phyloP scores from a whole-genome alignment of 2,329 filamentous ascomycete genomes.

The Coleophoma crateriformis region DNA sequence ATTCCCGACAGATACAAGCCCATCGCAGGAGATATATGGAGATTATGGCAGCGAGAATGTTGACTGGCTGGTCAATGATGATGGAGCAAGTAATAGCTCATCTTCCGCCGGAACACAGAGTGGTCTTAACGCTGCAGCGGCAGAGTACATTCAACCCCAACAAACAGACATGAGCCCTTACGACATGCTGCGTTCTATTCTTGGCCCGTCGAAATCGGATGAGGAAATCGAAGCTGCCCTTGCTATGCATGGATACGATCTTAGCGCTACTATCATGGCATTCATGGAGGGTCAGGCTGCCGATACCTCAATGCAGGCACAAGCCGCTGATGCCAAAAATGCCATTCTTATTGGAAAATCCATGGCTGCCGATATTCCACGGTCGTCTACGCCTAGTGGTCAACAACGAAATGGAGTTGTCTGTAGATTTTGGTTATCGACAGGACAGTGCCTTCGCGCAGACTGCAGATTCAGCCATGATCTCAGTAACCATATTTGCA shows the following conservation, averaged over 20 bases:
- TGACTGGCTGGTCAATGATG: slow-evolving; percentile 90
- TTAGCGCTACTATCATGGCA: slow-evolving; percentile 84
- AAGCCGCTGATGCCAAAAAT: slow-evolving; percentile 52
- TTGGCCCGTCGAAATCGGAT: slow-evolving; percentile 82
- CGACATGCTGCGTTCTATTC: slow-evolving; percentile 92
- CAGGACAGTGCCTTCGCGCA: slow-evolving; percentile 89
- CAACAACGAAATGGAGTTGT: slow-evolving; percentile 81
- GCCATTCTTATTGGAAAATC: slow-evolving; percentile 83
- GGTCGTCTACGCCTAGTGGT: slow-evolving; percentile 71
- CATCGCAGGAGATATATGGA: slow-evolving; percentile 79
- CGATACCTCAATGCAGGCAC: slow-evolving; percentile 38
- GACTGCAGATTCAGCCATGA: slow-evolving; percentile 98
- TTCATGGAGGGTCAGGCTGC: slow-evolving; percentile 71
- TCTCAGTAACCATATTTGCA: slow-evolving; percentile 93
- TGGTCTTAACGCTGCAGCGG: slow-evolving; percentile 71
- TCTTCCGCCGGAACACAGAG: slow-evolving; percentile 65
- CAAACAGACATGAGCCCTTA: slow-evolving; percentile 94
- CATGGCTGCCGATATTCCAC: slow-evolving; percentile 65
- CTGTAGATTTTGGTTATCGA: slow-evolving; percentile 95
- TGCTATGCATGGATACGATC: slow-evolving; percentile 83
- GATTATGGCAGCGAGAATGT: slow-evolving; percentile 92
- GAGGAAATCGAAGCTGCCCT: slow-evolving; percentile 93
- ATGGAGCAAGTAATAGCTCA: slow-evolving; percentile 73
- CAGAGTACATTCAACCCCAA: slow-evolving; percentile 66
- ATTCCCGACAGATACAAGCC: slow-evolving; percentile 76